Percentiles rank a stretch among this genome's conserved stretches.
Evolutionary conservation across 139 green algal species (phyloP).

Genomic region (Axilococcus clingmanii): DNA sequence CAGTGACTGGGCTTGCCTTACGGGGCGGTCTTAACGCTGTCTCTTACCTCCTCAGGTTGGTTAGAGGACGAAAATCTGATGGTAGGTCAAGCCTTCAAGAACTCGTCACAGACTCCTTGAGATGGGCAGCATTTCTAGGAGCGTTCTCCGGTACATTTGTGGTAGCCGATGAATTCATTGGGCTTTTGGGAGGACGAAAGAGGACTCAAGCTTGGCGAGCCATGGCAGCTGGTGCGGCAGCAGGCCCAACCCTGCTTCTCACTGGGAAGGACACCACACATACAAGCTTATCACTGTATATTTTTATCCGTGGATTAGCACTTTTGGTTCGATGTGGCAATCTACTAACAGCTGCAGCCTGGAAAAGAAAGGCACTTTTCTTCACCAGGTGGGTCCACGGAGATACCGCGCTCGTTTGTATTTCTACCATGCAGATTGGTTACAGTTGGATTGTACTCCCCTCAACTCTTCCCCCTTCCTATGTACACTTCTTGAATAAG

Average conservation of each 20-base stretch:
- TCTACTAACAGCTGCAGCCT: conserved; percentile 33
- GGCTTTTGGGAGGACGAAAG: conserved; percentile 7
- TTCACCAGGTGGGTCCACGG: conserved; percentile 65
- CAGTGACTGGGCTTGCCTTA: conserved; percentile 20
- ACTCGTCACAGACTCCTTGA: conserved; percentile 60
- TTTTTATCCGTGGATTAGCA: conserved; percentile 74
- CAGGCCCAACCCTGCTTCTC: conserved; percentile 74
- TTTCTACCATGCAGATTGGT: conserved; percentile 37
- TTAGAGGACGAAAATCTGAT: too few species aligned
- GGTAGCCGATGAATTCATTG: conserved; percentile 61
- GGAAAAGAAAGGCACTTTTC: conserved; percentile 20
- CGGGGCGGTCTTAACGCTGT: conserved; percentile 34
- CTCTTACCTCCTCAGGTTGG: too few species aligned
- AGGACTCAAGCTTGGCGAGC: conserved; percentile 50
- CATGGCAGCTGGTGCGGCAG: conserved; percentile 57
- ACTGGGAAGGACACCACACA: conserved; percentile 52
- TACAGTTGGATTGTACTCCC: conserved; percentile 75
- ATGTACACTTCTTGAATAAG: conserved; percentile 77
- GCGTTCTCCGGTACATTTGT: conserved; percentile 55
- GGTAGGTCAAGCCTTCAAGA: too few species aligned
- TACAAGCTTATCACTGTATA: conserved; percentile 77
- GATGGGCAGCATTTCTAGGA: conserved; percentile 63
- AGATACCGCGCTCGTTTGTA: conserved; percentile 73
- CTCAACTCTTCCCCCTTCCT: conserved; percentile 54
- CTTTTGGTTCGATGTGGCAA: conserved; percentile 80